Evolutionary conservation across 805 yeast species (phyloP).

Genomic region (Sugiyamaella americana): DNA sequence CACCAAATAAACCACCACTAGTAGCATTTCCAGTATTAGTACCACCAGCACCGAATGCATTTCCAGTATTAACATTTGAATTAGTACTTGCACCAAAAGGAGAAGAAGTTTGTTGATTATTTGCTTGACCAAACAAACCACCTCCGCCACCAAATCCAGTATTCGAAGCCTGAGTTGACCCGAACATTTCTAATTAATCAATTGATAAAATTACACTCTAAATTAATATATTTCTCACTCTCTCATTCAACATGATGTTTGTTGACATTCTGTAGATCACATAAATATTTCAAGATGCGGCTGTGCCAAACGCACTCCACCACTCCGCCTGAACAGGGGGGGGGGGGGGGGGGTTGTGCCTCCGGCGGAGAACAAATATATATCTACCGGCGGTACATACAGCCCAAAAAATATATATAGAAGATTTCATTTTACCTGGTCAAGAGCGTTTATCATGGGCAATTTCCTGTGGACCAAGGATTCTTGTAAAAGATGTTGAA

Average conservation of each 20-base stretch:
- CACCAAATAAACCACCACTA: background rate
- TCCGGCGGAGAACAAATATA: too few relatives aligned
- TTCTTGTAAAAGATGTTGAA: too few relatives aligned
- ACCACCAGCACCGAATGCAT: background rate
- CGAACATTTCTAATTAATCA: background rate
- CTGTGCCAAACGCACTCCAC: background rate
- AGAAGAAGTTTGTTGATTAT: conserved; percentile 1
- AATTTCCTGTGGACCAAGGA: too few relatives aligned
- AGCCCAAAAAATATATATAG: too few relatives aligned
- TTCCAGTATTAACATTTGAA: conserved; percentile 2
- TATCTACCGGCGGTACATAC: too few relatives aligned
- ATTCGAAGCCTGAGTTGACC: background rate
- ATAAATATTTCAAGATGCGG: background rate
- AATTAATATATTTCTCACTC: background rate
- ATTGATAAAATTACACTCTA: background rate
- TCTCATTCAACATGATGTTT: too few relatives aligned
- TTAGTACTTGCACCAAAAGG: background rate
- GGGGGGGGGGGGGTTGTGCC: background rate
- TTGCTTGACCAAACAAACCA: conserved; percentile 25
- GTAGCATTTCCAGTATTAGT: background rate
- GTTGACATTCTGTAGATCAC: background rate
- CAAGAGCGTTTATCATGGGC: too few relatives aligned
- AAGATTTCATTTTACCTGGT: too few relatives aligned
- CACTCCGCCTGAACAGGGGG: background rate
- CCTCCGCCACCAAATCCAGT: conserved; percentile 15